Evolutionary conservation across 306 rosid genomes (phyloP).

Genomic region (Astragalus membranaceus): DNA sequence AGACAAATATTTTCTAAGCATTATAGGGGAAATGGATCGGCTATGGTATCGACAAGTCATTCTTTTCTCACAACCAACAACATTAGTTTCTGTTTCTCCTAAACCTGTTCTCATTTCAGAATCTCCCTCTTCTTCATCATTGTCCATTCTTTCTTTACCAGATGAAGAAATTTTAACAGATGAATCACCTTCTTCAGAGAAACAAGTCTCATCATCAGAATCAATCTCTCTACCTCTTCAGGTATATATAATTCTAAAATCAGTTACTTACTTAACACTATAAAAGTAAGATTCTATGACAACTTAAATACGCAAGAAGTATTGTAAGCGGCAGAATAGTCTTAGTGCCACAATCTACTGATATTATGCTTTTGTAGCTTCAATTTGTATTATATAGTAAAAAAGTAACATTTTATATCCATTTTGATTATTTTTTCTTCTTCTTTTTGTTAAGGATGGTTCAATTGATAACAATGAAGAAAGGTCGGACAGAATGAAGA

Average conservation of each 20-base stretch:
- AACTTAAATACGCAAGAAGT: too few relatives aligned
- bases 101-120: conserved; percentile 17
- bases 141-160: conserved; percentile 30
- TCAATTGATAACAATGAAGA: conserved; percentile 28
- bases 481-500: conserved; percentile 15
- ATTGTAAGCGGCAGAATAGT: too few relatives aligned
- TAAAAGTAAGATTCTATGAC: not conserved
- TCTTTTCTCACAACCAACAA: conserved; percentile 50
- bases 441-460: conserved; percentile 16
- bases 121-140: conserved; percentile 32
- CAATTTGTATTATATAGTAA: too few relatives aligned
- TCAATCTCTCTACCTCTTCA: conserved; percentile 29
- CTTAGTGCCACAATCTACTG: too few relatives aligned
- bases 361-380: too few relatives aligned
- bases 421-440: not conserved
- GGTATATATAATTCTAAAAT: conserved; percentile 27
- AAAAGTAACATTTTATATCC: too few relatives aligned
- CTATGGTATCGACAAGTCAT: conserved; percentile 76
- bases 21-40: conserved; percentile 58
- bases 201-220: conserved; percentile 34
- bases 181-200: conserved; percentile 24
- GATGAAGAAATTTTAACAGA: conserved; percentile 37
- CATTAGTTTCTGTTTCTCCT: not conserved
- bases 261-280: not conserved
- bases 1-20: conserved; percentile 20